Percentiles rank a stretch among this genome's conserved stretches.
Evolutionary conservation across 2,329 filamentous ascomycete species (phyloP).

Genomic region (Pseudovirgaria hyperparasitica): DNA sequence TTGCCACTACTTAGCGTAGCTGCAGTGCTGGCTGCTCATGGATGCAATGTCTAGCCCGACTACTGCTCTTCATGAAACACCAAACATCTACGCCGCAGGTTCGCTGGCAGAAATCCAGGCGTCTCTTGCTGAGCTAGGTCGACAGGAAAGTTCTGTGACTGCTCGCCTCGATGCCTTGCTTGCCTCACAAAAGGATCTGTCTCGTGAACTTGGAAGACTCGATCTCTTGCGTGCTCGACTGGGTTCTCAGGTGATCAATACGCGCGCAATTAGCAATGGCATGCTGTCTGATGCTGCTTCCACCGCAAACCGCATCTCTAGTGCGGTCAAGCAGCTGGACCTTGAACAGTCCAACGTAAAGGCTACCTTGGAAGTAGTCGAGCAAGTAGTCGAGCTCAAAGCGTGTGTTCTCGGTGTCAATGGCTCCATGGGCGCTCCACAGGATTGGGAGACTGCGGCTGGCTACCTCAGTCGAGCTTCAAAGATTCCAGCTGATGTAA

Average conservation of each 20-base stretch:
- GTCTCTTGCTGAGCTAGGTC: slow-evolving; percentile 61
- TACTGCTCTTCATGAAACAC: slow-evolving; percentile 6
- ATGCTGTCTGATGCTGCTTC: slow-evolving; percentile 81
- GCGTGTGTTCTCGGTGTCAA: slow-evolving; percentile 89
- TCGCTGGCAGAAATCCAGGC: slow-evolving; percentile 69
- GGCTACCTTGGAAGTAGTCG: slow-evolving; percentile 79
- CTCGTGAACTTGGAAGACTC: slow-evolving; percentile 72
- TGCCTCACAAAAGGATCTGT: slow-evolving; percentile 73
- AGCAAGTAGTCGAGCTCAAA: slow-evolving; percentile 94
- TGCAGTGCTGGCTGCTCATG: no score
- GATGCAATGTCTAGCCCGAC: neutral
- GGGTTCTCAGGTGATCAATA: slow-evolving; percentile 73
- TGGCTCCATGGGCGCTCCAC: slow-evolving; percentile 91
- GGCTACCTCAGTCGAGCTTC: slow-evolving; percentile 75
- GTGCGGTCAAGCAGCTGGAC: slow-evolving; percentile 76
- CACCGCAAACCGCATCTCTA: slow-evolving; percentile 75
- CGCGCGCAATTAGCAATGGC: slow-evolving; percentile 71
- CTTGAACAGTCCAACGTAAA: slow-evolving; percentile 85
- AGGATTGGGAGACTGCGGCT: slow-evolving; percentile 97
- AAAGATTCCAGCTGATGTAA: slow-evolving; percentile 66
- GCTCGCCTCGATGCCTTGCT: slow-evolving; percentile 63
- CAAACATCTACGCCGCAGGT: slow-evolving; percentile 48
- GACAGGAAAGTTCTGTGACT: slow-evolving; percentile 62
- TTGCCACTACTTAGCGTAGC: no score
- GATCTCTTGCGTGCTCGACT: slow-evolving; percentile 83